Evolutionary conservation across 2,329 filamentous ascomycete genomes (phyloP).

Genomic region (Clarireedia monteithiana): DNA sequence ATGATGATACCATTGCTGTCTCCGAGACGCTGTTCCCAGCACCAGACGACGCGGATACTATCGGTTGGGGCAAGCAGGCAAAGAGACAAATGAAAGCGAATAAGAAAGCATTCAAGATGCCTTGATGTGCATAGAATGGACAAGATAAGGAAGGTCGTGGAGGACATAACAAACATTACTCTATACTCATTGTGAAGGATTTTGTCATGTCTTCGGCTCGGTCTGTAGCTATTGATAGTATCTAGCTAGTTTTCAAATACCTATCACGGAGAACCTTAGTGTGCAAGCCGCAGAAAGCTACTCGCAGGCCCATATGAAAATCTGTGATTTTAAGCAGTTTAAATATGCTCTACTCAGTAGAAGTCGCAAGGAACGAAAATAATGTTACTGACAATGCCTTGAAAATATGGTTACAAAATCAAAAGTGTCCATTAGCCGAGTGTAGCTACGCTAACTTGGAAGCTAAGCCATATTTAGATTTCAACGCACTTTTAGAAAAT

Average conservation of each 20-base stretch:
- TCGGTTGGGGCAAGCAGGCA: conserved; percentile 7
- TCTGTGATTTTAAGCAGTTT: background rate
- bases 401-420: background rate
- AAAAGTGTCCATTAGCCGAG: too few relatives aligned
- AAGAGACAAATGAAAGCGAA: conserved; percentile 1
- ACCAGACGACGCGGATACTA: background rate
- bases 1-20: background rate
- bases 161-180: background rate
- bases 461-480: background rate
- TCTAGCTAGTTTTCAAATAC: too few relatives aligned
- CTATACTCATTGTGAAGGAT: background rate
- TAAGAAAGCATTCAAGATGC: conserved; percentile 1
- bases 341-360: too few relatives aligned
- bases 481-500: conserved; percentile 1
- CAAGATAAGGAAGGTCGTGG: background rate
- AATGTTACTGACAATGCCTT: background rate
- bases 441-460: background rate
- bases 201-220: too few relatives aligned
- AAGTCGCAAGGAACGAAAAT: background rate
- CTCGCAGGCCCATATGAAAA: background rate
- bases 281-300: too few relatives aligned
- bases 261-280: too few relatives aligned
- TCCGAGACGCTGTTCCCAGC: background rate
- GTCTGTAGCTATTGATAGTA: background rate
- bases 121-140: background rate